A percentile compares a stretch with the other conserved stretches of the same genome.
Conservation (phyloP, 2,329 filamentous ascomycete genomes). For the Ascochyta fabae region DNA sequence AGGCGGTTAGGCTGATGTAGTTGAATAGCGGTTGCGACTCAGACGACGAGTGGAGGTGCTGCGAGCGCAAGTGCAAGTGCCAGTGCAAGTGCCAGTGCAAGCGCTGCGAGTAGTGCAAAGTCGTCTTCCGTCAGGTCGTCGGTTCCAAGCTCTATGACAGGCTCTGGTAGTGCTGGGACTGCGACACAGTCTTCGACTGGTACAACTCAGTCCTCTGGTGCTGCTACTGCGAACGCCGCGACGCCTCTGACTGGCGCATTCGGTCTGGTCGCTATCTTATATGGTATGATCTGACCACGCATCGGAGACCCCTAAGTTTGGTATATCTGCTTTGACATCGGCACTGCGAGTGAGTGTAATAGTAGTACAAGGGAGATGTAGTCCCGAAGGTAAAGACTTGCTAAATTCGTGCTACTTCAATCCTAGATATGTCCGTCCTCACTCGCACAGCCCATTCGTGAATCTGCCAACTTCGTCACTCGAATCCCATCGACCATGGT, state of each 20-base stretch:
- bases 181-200: slow-evolving; percentile 12
- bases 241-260: slow-evolving; percentile 10
- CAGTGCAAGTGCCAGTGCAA: not conserved
- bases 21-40: slow-evolving; percentile 1
- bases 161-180: slow-evolving; percentile 1
- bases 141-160: slow-evolving; percentile 1
- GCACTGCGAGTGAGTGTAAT: not conserved
- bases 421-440: not conserved
- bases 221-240: slow-evolving; percentile 7
- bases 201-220: slow-evolving; percentile 3
- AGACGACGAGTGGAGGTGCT: not conserved
- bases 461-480: too few species aligned
- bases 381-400: not conserved
- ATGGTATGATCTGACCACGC: slow-evolving; percentile 5
- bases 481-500: too few species aligned
- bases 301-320: not conserved
- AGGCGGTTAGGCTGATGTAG: not conserved
- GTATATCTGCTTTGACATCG: not conserved
- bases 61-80: not conserved
- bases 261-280: slow-evolving; percentile 12
- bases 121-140: slow-evolving; percentile 5
- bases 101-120: slow-evolving; percentile 3
- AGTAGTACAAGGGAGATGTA: not conserved
- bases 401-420: not conserved
- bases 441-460: not conserved